A percentile compares a stretch with the other conserved stretches of the same genome.
Conservation (phyloP, 257 asterid genomes). For the Galeopsis tetrahit region DNA sequence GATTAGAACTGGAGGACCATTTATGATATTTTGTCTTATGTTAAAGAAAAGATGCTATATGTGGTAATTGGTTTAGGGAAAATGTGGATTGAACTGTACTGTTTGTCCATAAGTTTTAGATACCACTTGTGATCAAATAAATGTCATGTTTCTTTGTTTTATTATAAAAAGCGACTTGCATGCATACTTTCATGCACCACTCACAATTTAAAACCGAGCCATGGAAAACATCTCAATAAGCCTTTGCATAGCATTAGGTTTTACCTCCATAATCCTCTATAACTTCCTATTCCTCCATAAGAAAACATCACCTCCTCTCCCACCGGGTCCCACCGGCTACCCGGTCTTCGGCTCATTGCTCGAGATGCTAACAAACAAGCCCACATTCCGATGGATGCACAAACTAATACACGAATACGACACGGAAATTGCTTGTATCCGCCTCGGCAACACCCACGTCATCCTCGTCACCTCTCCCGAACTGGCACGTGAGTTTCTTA, state of each 20-base stretch:
- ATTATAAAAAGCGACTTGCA: no score
- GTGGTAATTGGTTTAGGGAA: no score
- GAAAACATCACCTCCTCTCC: neutral
- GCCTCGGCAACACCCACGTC: neutral
- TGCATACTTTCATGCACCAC: no score
- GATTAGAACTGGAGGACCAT: no score
- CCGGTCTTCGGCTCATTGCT: neutral
- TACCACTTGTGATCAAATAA: no score
- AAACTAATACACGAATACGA: neutral
- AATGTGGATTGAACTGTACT: no score
- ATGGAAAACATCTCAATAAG: neutral
- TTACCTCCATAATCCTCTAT: neutral
- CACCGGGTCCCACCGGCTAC: neutral
- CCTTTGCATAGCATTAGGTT: neutral
- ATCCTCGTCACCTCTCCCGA: neutral
- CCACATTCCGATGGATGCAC: neutral
- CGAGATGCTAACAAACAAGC: neutral
- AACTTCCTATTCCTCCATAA: neutral
- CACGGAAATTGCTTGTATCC: neutral
- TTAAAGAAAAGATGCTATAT: no score
- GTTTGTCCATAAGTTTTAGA: no score
- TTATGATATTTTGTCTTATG: no score
- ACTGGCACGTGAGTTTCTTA: neutral
- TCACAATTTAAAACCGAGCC: neutral
- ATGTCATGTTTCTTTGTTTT: no score